Conservation (phyloP, 1,139 yeast genomes). For the Saccharomyces hybrid region DNA sequence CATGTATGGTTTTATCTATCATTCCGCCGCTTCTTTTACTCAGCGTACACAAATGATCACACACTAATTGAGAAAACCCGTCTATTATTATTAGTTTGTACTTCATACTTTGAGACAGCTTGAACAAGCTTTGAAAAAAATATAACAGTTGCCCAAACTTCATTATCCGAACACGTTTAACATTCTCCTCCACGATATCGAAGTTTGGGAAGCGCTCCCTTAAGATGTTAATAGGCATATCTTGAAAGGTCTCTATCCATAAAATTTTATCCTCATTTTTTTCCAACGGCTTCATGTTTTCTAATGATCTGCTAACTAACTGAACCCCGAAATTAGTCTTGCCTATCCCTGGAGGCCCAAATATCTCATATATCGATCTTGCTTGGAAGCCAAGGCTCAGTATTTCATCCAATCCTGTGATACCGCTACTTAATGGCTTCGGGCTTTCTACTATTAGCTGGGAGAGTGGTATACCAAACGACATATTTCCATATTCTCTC, state of each 20-base stretch:
- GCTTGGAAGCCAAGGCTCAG: slow-evolving; percentile 26
- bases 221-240: slow-evolving; percentile 9
- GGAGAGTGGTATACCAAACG: slow-evolving; percentile 29
- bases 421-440: slow-evolving; percentile 21
- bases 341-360: slow-evolving; percentile 32
- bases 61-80: slow-evolving; percentile 27
- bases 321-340: slow-evolving; percentile 24
- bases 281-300: neutral
- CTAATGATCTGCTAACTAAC: slow-evolving; percentile 8
- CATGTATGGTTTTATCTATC: slow-evolving; percentile 15
- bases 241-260: slow-evolving; percentile 26
- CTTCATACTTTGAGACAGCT: neutral
- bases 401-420: slow-evolving; percentile 18
- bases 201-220: neutral
- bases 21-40: slow-evolving; percentile 5
- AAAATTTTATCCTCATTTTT: slow-evolving; percentile 11
- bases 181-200: neutral
- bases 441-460: slow-evolving; percentile 25
- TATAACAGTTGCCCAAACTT: slow-evolving; percentile 24
- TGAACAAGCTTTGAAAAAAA: slow-evolving; percentile 18
- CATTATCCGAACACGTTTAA: slow-evolving; percentile 14
- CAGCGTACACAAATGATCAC: slow-evolving; percentile 20
- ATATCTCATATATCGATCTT: slow-evolving; percentile 28
- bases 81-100: slow-evolving; percentile 26
- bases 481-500: slow-evolving; percentile 15